phyloP scores from a whole-genome alignment of 192 early-diverging fungal species.

The Haplosporangium gracile region DNA sequence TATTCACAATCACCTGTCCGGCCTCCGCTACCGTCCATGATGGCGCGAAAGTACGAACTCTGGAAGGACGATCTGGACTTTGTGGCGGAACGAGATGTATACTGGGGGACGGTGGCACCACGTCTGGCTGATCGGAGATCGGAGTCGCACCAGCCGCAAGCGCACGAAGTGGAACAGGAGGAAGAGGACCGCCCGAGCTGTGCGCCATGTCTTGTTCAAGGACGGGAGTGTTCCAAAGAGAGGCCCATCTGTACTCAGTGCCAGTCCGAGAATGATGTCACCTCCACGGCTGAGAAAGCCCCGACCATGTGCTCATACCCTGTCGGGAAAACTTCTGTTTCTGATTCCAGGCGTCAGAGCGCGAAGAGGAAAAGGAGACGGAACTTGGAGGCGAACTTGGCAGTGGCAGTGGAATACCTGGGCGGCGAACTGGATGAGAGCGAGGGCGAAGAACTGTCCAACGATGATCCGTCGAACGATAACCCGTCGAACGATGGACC shows the following conservation, averaged over 20 bases:
- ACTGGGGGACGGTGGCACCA: not conserved
- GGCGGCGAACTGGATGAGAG: not conserved
- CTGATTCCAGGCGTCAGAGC: not conserved
- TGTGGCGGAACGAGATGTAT: not conserved
- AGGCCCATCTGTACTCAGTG: constrained; percentile 45
- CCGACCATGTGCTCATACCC: constrained; percentile 34
- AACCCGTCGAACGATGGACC: not conserved
- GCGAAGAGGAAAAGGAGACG: not conserved
- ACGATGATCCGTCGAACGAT: not conserved
- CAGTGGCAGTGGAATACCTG: not conserved
- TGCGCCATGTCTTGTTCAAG: constrained; percentile 27
- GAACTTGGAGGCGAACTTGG: not conserved
- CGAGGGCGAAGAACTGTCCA: not conserved
- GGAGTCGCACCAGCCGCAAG: not conserved
- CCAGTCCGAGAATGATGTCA: not conserved
- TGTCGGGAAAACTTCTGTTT: not conserved
- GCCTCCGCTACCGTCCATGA: not conserved
- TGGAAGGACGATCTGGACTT: constrained; percentile 7
- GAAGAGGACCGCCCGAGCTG: not conserved
- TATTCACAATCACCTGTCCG: not conserved
- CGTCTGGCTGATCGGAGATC: not conserved
- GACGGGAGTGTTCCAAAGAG: constrained; percentile 41
- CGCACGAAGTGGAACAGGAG: not conserved
- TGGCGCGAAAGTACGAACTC: not conserved
- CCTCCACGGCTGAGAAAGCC: not conserved